Conservation (phyloP, 257 asterid genomes). For the Solanum etuberosum region DNA sequence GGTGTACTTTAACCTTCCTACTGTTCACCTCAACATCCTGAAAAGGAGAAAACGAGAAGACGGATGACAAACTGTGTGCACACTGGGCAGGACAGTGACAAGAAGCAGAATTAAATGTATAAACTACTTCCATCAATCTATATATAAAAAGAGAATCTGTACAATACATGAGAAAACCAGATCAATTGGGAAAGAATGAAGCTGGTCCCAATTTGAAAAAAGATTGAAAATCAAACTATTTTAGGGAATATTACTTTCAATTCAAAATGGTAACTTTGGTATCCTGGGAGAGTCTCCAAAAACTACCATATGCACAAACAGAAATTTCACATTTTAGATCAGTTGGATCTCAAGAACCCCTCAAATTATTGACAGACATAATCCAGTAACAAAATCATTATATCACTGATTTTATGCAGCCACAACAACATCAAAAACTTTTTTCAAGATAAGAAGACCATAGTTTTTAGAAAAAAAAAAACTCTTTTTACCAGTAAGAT, state of each 20-base stretch:
- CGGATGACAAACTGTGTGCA: neutral
- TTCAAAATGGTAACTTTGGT: neutral
- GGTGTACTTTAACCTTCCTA: constrained; percentile 63
- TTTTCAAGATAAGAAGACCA: neutral
- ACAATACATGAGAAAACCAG: neutral
- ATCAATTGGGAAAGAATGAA: neutral
- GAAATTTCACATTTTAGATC: neutral
- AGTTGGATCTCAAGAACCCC: neutral
- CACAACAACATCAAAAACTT: neutral
- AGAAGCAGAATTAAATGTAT: neutral
- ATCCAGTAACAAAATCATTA: neutral
- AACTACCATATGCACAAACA: neutral
- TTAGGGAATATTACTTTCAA: neutral
- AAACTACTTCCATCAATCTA: neutral
- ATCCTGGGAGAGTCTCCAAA: neutral
- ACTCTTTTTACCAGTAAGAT: neutral
- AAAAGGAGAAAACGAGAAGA: neutral
- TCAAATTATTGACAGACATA: neutral
- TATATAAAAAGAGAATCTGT: neutral
- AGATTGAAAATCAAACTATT: neutral
- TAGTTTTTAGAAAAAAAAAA: neutral
- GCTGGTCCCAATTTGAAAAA: neutral
- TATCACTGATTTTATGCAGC: neutral
- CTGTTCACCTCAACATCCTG: constrained; percentile 83
- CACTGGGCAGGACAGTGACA: neutral